Conservation (phyloP, 2,329 filamentous ascomycete species). For the Fusarium setosum region DNA sequence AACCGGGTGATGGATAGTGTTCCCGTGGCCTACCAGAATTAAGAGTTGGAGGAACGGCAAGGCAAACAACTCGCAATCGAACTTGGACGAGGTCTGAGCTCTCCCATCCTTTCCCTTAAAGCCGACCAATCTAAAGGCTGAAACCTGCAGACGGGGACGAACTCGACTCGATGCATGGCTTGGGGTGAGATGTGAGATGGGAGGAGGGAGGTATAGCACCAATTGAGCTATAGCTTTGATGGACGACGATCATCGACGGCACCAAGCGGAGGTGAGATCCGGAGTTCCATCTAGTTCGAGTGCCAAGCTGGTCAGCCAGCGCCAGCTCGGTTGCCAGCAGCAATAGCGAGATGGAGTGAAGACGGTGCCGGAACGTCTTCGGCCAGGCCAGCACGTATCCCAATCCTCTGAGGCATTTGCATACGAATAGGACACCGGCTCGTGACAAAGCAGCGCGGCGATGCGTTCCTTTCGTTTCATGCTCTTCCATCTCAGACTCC, state of each 20-base stretch:
- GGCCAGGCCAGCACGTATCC: slow-evolving; percentile 1
- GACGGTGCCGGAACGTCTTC: background rate
- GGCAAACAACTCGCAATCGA: slow-evolving; percentile 28
- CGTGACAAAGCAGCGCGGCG: slow-evolving; percentile 21
- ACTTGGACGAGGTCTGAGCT: slow-evolving; percentile 8
- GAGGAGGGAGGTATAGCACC: slow-evolving; percentile 21
- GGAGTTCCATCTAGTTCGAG: slow-evolving; percentile 10
- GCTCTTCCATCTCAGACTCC: slow-evolving; percentile 4
- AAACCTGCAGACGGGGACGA: slow-evolving; percentile 26
- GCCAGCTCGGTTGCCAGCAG: slow-evolving; percentile 1
- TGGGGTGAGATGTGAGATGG: slow-evolving; percentile 20
- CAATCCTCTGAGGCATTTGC: slow-evolving; percentile 2
- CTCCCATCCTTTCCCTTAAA: slow-evolving; percentile 16
- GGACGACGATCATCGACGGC: slow-evolving; percentile 36
- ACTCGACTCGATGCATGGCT: slow-evolving; percentile 34
- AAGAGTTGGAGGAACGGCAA: slow-evolving; percentile 37
- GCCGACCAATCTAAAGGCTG: slow-evolving; percentile 31
- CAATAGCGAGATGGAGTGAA: background rate
- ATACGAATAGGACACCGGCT: slow-evolving; percentile 25
- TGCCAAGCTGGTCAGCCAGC: slow-evolving; percentile 1
- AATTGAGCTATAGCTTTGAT: slow-evolving; percentile 24
- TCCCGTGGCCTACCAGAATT: slow-evolving; percentile 35
- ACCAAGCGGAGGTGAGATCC: slow-evolving; percentile 39
- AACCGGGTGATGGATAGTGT: slow-evolving; percentile 21
- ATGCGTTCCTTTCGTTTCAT: slow-evolving; percentile 24